phyloP scores from a whole-genome alignment of 2,329 filamentous ascomycete genomes.

The Immersiporthe knoxdaviesiana region DNA sequence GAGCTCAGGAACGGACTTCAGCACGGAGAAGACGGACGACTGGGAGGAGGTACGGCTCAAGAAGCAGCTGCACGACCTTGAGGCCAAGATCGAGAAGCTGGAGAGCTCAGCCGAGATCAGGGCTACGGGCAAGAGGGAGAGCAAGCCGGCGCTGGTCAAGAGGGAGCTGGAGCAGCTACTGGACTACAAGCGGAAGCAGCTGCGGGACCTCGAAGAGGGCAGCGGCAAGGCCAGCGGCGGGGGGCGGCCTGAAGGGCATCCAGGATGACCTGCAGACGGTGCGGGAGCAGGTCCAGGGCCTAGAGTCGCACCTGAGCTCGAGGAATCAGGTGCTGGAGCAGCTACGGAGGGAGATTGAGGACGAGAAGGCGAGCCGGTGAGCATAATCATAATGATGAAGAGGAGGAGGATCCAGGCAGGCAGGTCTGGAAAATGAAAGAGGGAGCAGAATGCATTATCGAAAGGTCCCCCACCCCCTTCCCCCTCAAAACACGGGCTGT shows the following conservation, averaged over 20 bases:
- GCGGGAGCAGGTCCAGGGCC: slow-evolving; percentile 89
- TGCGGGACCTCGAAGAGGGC: slow-evolving; percentile 75
- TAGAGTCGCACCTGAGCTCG: slow-evolving; percentile 80
- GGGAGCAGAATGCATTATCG: slow-evolving; percentile 20
- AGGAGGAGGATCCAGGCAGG: neutral
- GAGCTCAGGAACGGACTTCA: slow-evolving; percentile 87
- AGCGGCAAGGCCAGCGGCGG: slow-evolving; percentile 71
- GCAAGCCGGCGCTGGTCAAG: slow-evolving; percentile 89
- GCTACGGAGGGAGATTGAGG: slow-evolving; percentile 80
- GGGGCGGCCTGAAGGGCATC: slow-evolving; percentile 73
- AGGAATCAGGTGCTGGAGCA: slow-evolving; percentile 77
- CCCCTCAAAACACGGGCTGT: neutral
- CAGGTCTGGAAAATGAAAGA: neutral
- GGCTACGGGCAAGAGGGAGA: slow-evolving; percentile 68
- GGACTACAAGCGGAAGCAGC: slow-evolving; percentile 87
- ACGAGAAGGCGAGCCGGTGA: slow-evolving; percentile 69
- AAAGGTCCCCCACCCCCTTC: neutral
- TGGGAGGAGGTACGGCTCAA: slow-evolving; percentile 97
- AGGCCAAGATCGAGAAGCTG: slow-evolving; percentile 83
- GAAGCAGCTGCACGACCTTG: slow-evolving; percentile 87
- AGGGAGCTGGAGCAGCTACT: slow-evolving; percentile 90
- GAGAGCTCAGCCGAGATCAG: slow-evolving; percentile 72
- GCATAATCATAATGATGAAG: neutral
- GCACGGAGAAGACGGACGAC: slow-evolving; percentile 81
- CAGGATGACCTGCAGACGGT: slow-evolving; percentile 86